Percentiles rank a stretch among this genome's conserved stretches.
These are phyloP conservation scores for Crithidia thermophila DNA, from an alignment of 208 protist genomes.

Conservation along the genomic window DNA sequence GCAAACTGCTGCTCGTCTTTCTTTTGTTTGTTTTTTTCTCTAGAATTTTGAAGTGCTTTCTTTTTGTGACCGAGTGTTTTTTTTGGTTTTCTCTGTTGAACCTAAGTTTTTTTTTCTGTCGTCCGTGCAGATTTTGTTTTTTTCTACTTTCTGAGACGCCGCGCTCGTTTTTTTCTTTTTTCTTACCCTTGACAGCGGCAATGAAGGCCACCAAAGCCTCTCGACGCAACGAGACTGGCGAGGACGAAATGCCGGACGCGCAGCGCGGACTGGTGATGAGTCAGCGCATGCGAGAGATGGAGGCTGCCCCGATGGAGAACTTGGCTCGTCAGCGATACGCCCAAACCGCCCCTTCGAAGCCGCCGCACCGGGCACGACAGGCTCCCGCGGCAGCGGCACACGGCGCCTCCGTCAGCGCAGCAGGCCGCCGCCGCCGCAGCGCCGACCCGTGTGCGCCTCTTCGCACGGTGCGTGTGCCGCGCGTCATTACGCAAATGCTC, in stretches of 20 bases:
- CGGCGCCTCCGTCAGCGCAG: not conserved
- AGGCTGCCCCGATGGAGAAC: constrained; percentile 54
- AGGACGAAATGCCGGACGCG: constrained; percentile 14
- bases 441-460: constrained; percentile 9
- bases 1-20: not conserved
- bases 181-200: not conserved
- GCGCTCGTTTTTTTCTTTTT: not conserved
- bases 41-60: too few species aligned
- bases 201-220: not conserved
- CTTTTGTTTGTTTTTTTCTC: constrained; percentile 14
- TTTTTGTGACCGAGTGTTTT: too few species aligned
- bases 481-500: constrained; percentile 19
- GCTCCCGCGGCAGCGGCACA: not conserved
- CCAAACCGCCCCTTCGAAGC: constrained; percentile 1
- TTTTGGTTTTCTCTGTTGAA: constrained; percentile 9
- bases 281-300: constrained; percentile 77
- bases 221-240: not conserved
- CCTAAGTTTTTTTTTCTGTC: too few species aligned
- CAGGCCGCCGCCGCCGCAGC: constrained; percentile 4
- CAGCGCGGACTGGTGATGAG: constrained; percentile 57
- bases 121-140: too few species aligned
- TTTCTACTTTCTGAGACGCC: too few species aligned
- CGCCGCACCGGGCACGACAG: not conserved
- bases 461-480: constrained; percentile 18
- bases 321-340: constrained; percentile 56